Conservation (phyloP, 768 basidiomycete species). For the Rickenella mellea region DNA sequence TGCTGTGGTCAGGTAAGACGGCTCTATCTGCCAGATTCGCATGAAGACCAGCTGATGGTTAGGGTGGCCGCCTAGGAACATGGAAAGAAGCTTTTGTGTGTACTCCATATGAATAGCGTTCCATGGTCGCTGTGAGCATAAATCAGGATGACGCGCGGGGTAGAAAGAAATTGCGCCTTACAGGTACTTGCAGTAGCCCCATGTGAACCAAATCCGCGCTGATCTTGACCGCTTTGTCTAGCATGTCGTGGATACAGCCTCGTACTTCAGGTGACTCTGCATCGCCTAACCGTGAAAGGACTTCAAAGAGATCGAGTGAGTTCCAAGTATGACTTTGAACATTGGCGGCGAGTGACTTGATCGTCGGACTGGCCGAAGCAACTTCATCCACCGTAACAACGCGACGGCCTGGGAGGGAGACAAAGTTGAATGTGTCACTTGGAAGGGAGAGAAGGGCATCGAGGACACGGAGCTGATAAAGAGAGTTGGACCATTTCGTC, state of each 20-base stretch:
- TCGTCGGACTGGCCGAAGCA: slow-evolving; percentile 76
- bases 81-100: slow-evolving; percentile 70
- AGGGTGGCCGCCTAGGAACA: slow-evolving; percentile 89
- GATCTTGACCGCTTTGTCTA: slow-evolving; percentile 89
- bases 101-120: slow-evolving; percentile 84
- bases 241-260: slow-evolving; percentile 75
- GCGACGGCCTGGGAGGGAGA: slow-evolving; percentile 71
- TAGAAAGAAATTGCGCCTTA: slow-evolving; percentile 30
- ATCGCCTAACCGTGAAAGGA: slow-evolving; percentile 72
- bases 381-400: slow-evolving; percentile 89
- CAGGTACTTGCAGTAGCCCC: slow-evolving; percentile 84
- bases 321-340: slow-evolving; percentile 95
- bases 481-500: slow-evolving; percentile 75
- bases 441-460: slow-evolving; percentile 85
- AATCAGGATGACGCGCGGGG: slow-evolving; percentile 6
- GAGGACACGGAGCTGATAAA: slow-evolving; percentile 79
- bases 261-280: slow-evolving; percentile 65
- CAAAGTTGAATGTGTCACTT: slow-evolving; percentile 87
- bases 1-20: slow-evolving; percentile 75
- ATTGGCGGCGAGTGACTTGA: slow-evolving; percentile 82
- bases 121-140: slow-evolving; percentile 65
- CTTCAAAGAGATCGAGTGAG: slow-evolving; percentile 81
- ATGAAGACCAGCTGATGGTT: slow-evolving; percentile 97
- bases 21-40: slow-evolving; percentile 89
- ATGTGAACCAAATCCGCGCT: slow-evolving; percentile 92